Percentiles rank a stretch among this genome's conserved stretches.
These are phyloP conservation scores for Pyrenopolyporus hunteri DNA, from an alignment of 495 filamentous ascomycete genomes.

Conservation along the genomic window DNA sequence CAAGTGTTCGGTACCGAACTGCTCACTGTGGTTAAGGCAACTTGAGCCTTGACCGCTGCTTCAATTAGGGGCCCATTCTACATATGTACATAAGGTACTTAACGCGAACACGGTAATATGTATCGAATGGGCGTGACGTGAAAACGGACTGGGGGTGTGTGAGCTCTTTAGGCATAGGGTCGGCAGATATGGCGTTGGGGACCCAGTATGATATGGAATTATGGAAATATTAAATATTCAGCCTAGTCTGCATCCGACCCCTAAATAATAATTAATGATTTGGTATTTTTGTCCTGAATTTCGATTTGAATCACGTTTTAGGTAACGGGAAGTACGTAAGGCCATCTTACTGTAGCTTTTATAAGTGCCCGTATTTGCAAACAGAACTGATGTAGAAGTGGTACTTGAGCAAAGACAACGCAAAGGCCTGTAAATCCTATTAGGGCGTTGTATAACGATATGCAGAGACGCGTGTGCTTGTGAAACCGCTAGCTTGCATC, in stretches of 20 bases:
- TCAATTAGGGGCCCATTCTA: background rate
- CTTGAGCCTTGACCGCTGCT: slow-evolving; percentile 45
- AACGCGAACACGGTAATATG: slow-evolving; percentile 3
- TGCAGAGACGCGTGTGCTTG: no score
- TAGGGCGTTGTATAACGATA: no score
- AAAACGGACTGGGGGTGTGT: slow-evolving; percentile 5
- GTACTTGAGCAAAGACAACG: no score
- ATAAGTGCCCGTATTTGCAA: no score
- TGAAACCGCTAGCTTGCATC: no score
- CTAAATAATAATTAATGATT: slow-evolving; percentile 33
- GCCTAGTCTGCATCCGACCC: slow-evolving; percentile 26
- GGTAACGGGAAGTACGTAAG: no score
- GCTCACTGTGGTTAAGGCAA: slow-evolving; percentile 60
- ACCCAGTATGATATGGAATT: slow-evolving; percentile 14
- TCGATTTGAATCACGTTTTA: no score
- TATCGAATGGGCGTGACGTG: slow-evolving; percentile 9
- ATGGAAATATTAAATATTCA: slow-evolving; percentile 33
- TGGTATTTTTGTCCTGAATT: background rate
- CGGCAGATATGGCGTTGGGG: slow-evolving; percentile 27
- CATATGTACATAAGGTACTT: no score
- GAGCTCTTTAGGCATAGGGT: slow-evolving; percentile 18
- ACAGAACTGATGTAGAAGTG: no score
- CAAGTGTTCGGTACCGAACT: slow-evolving; percentile 88
- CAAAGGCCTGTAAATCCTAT: no score
- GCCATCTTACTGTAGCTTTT: no score